phyloP scores from a whole-genome alignment of 495 filamentous ascomycete species.

The Letharia lupina region DNA sequence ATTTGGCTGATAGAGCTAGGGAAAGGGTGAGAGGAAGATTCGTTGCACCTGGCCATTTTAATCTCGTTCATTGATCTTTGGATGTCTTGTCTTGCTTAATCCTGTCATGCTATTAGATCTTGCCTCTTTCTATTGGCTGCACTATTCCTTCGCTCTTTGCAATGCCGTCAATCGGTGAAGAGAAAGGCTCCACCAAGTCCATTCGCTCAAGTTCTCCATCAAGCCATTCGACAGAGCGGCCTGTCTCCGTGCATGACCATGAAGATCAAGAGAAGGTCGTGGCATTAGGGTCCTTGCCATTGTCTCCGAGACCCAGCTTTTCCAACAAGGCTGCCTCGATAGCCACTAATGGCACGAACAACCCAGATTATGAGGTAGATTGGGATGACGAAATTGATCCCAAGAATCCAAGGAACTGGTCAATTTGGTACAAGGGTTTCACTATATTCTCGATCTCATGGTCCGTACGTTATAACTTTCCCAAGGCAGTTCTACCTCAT shows the following conservation, averaged over 20 bases:
- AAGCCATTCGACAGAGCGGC: background rate
- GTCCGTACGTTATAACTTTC: conserved; percentile 3
- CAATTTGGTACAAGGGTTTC: conserved; percentile 55
- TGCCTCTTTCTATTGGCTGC: background rate
- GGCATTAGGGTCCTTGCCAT: conserved; percentile 27
- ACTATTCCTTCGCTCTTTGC: background rate
- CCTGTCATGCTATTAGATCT: background rate
- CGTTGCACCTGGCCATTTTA: too few species aligned
- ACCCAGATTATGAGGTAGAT: conserved; percentile 67
- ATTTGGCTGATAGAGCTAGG: background rate
- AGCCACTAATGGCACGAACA: conserved; percentile 49
- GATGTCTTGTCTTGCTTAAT: background rate
- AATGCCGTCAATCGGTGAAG: conserved; percentile 7
- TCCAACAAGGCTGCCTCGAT: conserved; percentile 42
- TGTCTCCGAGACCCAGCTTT: conserved; percentile 26
- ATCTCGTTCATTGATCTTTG: background rate
- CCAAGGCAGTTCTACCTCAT: too few species aligned
- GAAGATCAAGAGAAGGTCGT: conserved; percentile 12
- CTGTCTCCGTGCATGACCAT: background rate
- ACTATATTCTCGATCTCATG: conserved; percentile 58
- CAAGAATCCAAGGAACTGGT: conserved; percentile 71
- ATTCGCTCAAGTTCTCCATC: conserved; percentile 2
- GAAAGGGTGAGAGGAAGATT: background rate
- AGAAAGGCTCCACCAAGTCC: conserved; percentile 6
- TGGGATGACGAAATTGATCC: conserved; percentile 57